phyloP scores from a whole-genome alignment of 768 basidiomycete genomes.

The Mycena capillaripes region DNA sequence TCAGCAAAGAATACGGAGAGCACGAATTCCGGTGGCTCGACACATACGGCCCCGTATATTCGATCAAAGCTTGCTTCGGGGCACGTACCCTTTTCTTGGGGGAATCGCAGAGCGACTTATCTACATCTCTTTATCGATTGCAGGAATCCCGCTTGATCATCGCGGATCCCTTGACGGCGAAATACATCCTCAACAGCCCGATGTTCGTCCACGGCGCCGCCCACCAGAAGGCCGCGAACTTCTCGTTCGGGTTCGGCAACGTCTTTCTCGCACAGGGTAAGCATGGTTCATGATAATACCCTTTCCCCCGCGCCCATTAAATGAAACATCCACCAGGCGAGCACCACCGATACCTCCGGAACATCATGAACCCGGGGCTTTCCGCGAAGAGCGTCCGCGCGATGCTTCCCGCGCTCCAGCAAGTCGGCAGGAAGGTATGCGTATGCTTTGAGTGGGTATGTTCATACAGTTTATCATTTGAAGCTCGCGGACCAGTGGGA shows the following conservation, averaged over 20 bases:
- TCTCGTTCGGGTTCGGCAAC: conserved; percentile 1
- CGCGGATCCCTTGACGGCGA: background rate
- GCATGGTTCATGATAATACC: background rate
- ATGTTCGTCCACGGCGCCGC: background rate
- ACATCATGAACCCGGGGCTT: too few relatives aligned
- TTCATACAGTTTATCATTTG: too few relatives aligned
- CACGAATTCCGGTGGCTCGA: conserved; percentile 22
- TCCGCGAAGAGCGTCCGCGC: background rate
- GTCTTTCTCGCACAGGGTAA: background rate
- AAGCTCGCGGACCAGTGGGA: conserved; percentile 18
- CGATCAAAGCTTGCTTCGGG: too few relatives aligned
- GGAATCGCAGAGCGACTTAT: background rate
- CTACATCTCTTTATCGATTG: too few relatives aligned
- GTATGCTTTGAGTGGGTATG: background rate
- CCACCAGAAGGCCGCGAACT: background rate
- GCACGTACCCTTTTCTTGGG: conserved; percentile 10
- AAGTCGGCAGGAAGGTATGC: background rate
- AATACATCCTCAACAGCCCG: background rate
- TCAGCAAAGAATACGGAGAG: conserved; percentile 18
- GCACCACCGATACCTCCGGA: background rate
- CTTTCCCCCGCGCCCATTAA: background rate
- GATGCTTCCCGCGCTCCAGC: background rate
- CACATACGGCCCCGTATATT: conserved; percentile 9
- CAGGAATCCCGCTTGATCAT: conserved; percentile 5
- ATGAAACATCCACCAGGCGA: background rate